phyloP scores from a whole-genome alignment of 139 green algal genomes.

The Volvox africanus region DNA sequence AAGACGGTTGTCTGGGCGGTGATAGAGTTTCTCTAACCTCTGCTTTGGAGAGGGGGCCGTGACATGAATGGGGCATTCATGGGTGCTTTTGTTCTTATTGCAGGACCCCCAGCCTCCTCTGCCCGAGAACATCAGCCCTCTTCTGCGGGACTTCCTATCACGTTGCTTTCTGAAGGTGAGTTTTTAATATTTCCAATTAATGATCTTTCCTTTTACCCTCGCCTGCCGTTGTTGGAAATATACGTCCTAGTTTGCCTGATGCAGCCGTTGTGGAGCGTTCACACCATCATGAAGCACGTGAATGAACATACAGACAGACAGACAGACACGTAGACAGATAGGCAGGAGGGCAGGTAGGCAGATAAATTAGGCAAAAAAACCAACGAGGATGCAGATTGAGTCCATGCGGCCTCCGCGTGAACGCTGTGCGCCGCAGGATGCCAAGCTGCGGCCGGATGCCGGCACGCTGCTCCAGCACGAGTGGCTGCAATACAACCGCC shows the following conservation, averaged over 20 bases:
- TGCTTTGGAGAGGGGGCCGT: too few relatives aligned
- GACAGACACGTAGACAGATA: too few relatives aligned
- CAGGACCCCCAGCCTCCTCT: constrained; percentile 89
- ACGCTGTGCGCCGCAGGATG: constrained; percentile 73
- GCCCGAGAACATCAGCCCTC: constrained; percentile 78
- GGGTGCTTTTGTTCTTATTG: not conserved
- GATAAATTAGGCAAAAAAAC: not conserved
- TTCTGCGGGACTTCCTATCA: constrained; percentile 90
- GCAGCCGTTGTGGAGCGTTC: too few relatives aligned
- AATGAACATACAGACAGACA: too few relatives aligned
- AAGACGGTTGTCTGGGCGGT: too few relatives aligned
- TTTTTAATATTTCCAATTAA: too few relatives aligned
- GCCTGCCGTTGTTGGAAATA: too few relatives aligned
- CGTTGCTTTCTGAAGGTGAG: constrained; percentile 93
- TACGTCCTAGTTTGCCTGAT: too few relatives aligned
- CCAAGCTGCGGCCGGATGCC: constrained; percentile 79
- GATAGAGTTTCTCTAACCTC: too few relatives aligned
- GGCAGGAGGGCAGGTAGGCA: too few relatives aligned
- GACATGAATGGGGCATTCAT: not conserved
- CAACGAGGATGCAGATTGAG: not conserved
- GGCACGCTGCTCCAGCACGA: constrained; percentile 85
- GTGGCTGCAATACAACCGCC: constrained; percentile 86
- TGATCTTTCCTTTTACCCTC: too few relatives aligned
- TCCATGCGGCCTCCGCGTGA: not conserved
- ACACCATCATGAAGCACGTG: too few relatives aligned